phyloP scores from a whole-genome alignment of 2,329 filamentous ascomycete genomes.

The Aspergillus fumigatiaffinis region DNA sequence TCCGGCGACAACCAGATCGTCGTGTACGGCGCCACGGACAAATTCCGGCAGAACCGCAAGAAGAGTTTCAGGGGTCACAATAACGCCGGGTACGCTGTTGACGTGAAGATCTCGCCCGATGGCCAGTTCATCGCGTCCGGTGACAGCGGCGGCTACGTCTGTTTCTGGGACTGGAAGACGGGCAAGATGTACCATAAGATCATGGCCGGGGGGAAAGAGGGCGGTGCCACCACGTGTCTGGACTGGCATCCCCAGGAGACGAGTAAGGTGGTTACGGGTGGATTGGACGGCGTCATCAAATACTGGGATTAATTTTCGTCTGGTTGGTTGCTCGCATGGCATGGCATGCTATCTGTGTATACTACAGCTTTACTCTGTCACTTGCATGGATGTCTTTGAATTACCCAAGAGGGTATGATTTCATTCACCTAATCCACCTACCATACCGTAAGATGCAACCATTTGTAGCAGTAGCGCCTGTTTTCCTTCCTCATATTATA shows the following conservation, averaged over 20 bases:
- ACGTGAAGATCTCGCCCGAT: conserved; percentile 82
- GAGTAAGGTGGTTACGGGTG: conserved; percentile 87
- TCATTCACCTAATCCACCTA: not conserved
- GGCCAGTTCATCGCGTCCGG: conserved; percentile 86
- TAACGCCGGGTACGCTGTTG: conserved; percentile 88
- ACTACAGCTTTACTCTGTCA: not conserved
- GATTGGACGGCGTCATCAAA: conserved; percentile 80
- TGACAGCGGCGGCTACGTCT: conserved; percentile 83
- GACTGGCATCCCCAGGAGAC: conserved; percentile 98
- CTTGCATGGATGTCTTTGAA: no score
- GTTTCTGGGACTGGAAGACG: conserved; percentile 99
- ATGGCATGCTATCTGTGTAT: not conserved
- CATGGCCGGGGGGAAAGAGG: conserved; percentile 63
- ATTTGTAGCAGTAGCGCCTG: no score
- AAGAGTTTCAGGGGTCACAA: conserved; percentile 96
- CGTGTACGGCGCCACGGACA: conserved; percentile 90
- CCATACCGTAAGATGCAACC: not conserved
- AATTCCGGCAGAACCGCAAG: conserved; percentile 95
- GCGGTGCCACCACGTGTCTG: conserved; percentile 76
- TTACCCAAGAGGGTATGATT: not conserved
- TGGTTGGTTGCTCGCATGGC: not conserved
- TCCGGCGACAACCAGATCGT: conserved; percentile 94
- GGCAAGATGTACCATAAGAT: conserved; percentile 99
- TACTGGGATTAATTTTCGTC: conserved; percentile 75
- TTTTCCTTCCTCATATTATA: not conserved